Evolutionary conservation across 108 stramenopile genomes (phyloP), one percentile per base, ranked within the genome.

Genomic region (Nitzschia putrida): DNA sequence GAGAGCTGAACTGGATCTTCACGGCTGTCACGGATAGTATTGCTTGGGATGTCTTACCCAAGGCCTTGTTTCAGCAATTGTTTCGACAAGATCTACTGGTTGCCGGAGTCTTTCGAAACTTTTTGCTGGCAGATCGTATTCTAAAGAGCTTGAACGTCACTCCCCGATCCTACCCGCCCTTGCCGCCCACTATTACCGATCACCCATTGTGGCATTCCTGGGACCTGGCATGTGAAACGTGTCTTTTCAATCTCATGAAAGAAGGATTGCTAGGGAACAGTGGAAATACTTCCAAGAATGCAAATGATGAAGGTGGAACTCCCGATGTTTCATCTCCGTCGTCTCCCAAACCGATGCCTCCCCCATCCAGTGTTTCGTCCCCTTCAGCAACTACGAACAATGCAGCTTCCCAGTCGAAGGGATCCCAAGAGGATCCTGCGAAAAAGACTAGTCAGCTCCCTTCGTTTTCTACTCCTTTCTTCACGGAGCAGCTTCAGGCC

Each of bases 1-100:
- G 97, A 25, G 98, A 99, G 77, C 77, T 99, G 50, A 98, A 99
- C 81, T 99, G 98, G 99, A 97, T 99, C 24, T 98, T 99, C 73
- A 98, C 97, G 13, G 97, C 98, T 5, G 91, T 99, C 38, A 98
- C 98, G 20, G 99, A 99, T 77, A 96, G 97, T 18, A 98, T 99
- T 54, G 99, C 98, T 8, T 99, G 99, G 99, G 96, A 97, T 80
- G 88, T 96, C 10, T 75, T 99, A 14, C 99, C 99, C n/a, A 78
- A 87, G 29, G 77, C 84, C 8, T 78, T 98, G 22, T 99, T 99
- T 82, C 97, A 95, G 72, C 79, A 92, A 68, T 76, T 99, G 7
- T 99, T 99, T 79, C 83, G 99, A n/a, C 94, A 98, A 71, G 98
- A 99, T 77, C 74, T 97, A 24, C 71, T 99, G 25, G 89, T 99